Percentiles rank a stretch among this genome's conserved stretches.
Conservation (phyloP, 1,284 basidiomycete genomes). For the Boletus mariae region DNA sequence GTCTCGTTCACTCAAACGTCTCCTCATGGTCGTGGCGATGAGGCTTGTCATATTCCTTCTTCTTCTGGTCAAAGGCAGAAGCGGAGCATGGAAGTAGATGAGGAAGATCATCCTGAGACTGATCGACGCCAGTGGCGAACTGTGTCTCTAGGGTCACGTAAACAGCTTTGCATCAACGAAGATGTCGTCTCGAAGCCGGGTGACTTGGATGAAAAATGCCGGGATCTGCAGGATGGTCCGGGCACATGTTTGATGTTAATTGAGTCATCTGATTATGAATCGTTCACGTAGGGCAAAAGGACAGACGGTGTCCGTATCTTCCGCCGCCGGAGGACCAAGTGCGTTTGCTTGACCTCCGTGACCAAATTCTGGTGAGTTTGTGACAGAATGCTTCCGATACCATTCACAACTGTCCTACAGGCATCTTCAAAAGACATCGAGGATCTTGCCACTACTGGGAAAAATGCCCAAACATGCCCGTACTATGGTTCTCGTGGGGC, state of each 20-base stretch:
- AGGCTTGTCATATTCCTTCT: conserved; percentile 6
- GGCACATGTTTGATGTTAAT: not conserved
- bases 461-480: conserved; percentile 71
- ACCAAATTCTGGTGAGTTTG: conserved; percentile 74
- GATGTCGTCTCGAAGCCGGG: conserved; percentile 60
- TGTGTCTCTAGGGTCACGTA: conserved; percentile 86
- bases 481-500: conserved; percentile 91
- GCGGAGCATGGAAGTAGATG: conserved; percentile 19
- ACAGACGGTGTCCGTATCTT: conserved; percentile 74
- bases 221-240: conserved; percentile 80
- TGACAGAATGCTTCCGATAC: not conserved
- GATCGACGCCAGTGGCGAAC: conserved; percentile 45
- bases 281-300: conserved; percentile 47
- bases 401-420: conserved; percentile 37
- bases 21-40: conserved; percentile 5
- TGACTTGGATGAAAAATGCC: conserved; percentile 91
- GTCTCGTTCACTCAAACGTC: conserved; percentile 6
- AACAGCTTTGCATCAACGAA: conserved; percentile 92
- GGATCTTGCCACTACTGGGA: conserved; percentile 78
- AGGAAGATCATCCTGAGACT: conserved; percentile 27
- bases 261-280: conserved; percentile 5
- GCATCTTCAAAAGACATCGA: conserved; percentile 92
- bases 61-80: conserved; percentile 16
- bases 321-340: conserved; percentile 74
- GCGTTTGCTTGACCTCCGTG: conserved; percentile 81